Conservation (phyloP, 306 rosid genomes). For the Sindora glabra region DNA sequence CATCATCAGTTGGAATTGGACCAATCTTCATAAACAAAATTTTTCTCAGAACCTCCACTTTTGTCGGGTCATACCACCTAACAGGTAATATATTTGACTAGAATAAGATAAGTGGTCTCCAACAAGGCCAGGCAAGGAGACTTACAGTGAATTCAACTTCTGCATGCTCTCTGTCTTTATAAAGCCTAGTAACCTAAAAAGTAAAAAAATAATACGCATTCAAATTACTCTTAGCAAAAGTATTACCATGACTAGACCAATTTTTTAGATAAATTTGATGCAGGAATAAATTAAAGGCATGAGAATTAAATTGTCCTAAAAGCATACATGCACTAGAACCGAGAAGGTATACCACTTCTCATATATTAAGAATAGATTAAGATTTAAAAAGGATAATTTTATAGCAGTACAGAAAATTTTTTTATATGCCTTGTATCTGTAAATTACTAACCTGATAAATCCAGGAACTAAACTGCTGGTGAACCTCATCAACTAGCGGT, state of each 20-base stretch:
- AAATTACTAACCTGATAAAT: constrained; percentile 61
- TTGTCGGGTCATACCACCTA: constrained; percentile 15
- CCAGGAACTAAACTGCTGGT: constrained; percentile 71
- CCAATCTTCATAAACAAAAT: constrained; percentile 59
- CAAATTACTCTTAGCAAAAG: background rate
- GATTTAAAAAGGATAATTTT: no score
- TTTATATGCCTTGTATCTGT: background rate
- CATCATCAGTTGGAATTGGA: constrained; percentile 75
- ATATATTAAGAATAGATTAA: no score
- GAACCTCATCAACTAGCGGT: constrained; percentile 63
- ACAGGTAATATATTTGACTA: background rate
- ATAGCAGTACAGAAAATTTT: background rate
- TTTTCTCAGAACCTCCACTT: constrained; percentile 23
- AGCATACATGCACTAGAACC: background rate
- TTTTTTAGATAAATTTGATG: no score
- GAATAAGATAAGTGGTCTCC: background rate
- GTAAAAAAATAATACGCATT: constrained; percentile 4
- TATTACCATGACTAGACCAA: no score
- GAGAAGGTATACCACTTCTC: background rate
- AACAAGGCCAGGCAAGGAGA: background rate
- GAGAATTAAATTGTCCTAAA: no score
- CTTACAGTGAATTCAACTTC: constrained; percentile 90
- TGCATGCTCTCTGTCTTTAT: constrained; percentile 79
- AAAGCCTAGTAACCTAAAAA: constrained; percentile 70
- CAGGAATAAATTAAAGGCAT: no score